These are phyloP conservation scores for Malania oleifera DNA, from an alignment of 164 flowering plant species.

Conservation along the genomic window DNA sequence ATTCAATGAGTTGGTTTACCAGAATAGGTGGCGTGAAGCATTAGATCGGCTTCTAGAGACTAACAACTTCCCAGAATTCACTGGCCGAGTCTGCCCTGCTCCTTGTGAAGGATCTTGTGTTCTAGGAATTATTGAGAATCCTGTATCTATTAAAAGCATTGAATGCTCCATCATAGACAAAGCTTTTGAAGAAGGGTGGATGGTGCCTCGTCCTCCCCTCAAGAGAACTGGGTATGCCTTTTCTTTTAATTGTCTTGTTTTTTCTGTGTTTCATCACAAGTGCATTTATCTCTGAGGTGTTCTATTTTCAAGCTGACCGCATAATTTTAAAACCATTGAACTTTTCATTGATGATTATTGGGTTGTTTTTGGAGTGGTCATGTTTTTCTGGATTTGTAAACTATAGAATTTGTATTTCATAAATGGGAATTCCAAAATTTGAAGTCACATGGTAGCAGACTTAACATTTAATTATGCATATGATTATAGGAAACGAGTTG, in stretches of 20 bases:
- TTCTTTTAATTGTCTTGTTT: too few species aligned
- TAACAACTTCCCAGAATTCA: constrained; percentile 97
- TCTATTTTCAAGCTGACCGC: too few species aligned
- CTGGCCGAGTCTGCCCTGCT: constrained; percentile 99
- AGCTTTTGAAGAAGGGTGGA: constrained; percentile 99
- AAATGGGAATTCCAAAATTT: too few species aligned
- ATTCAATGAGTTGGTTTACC: constrained; percentile 94
- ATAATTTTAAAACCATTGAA: too few species aligned
- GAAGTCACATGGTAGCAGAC: neutral
- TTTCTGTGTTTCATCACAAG: too few species aligned
- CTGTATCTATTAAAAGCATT: constrained; percentile 92
- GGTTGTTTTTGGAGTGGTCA: too few species aligned
- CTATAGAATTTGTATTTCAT: too few species aligned
- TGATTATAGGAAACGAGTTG: constrained; percentile 70
- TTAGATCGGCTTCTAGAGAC: constrained; percentile 91
- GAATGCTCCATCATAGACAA: constrained; percentile 97
- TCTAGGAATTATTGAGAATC: constrained; percentile 97
- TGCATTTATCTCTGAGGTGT: too few species aligned
- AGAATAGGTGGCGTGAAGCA: constrained; percentile 99
- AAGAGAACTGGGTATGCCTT: constrained; percentile 76
- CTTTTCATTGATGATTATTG: too few species aligned
- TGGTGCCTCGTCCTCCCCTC: constrained; percentile 92
- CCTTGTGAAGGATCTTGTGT: constrained; percentile 99
- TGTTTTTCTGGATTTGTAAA: too few species aligned
- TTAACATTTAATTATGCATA: neutral